Percentiles rank a stretch among this genome's conserved stretches.
phyloP scores from a whole-genome alignment of 1,284 basidiomycete genomes.

The Apiotrichum mycotoxinovorans region DNA sequence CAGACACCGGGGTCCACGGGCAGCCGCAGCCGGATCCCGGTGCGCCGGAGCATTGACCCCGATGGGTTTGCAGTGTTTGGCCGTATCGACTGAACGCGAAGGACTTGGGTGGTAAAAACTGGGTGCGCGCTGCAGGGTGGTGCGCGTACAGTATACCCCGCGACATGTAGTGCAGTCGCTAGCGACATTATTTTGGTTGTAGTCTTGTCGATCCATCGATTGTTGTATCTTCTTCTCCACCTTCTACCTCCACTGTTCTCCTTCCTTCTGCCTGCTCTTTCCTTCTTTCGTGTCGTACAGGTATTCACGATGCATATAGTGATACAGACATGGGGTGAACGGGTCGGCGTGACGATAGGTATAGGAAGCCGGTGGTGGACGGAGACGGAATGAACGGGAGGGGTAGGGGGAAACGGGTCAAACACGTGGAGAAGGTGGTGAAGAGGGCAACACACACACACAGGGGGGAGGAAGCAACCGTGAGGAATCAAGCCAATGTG shows the following conservation, averaged over 20 bases:
- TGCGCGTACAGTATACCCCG: too few species aligned
- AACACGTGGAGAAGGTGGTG: too few species aligned
- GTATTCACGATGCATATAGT: constrained; percentile 8
- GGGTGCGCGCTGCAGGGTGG: too few species aligned
- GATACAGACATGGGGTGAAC: constrained; percentile 1
- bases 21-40: neutral
- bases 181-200: neutral
- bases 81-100: neutral
- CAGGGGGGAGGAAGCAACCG: too few species aligned
- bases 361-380: neutral
- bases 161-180: too few species aligned
- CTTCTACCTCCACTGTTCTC: neutral
- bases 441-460: too few species aligned
- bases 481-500: too few species aligned
- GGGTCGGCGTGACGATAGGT: neutral
- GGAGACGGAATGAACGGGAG: neutral
- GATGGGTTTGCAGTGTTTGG: neutral
- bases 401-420: neutral
- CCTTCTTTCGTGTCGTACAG: neutral
- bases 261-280: neutral
- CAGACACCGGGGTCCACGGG: neutral
- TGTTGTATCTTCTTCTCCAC: neutral
- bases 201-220: too few species aligned
- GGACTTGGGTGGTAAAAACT: too few species aligned
- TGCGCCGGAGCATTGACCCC: neutral